These are phyloP conservation scores for Rhodotorula sp. DNA, from an alignment of 1,284 basidiomycete genomes.

Conservation along the genomic window DNA sequence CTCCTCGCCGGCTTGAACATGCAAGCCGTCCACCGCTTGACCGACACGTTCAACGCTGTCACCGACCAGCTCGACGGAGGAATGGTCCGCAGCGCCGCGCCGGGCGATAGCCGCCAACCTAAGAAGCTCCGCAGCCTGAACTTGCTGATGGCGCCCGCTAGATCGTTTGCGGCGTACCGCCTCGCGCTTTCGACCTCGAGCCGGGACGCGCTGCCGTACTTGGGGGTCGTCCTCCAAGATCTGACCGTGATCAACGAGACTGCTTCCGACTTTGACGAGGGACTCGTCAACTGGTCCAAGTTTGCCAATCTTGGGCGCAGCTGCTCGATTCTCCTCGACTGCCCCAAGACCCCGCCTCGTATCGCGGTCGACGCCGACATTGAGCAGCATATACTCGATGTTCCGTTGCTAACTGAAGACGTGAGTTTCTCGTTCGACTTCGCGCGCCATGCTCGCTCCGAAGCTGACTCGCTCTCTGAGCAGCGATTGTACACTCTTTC, in stretches of 20 bases:
- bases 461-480: not conserved
- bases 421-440: not conserved
- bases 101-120: constrained; percentile 27
- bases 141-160: constrained; percentile 43
- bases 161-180: constrained; percentile 46
- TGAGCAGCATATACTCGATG: constrained; percentile 30
- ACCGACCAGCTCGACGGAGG: constrained; percentile 37
- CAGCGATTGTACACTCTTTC: constrained; percentile 32
- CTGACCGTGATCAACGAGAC: constrained; percentile 45
- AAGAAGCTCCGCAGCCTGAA: constrained; percentile 45
- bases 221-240: constrained; percentile 48
- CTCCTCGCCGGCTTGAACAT: constrained; percentile 46
- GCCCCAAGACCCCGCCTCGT: constrained; percentile 36
- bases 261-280: constrained; percentile 45
- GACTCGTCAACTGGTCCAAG: constrained; percentile 47
- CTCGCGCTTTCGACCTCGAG: constrained; percentile 44
- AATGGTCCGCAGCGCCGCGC: not conserved
- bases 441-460: not conserved
- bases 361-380: constrained; percentile 36
- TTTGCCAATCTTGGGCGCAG: constrained; percentile 43
- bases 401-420: constrained; percentile 30
- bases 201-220: constrained; percentile 44
- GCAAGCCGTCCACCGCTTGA: constrained; percentile 45
- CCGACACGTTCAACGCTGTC: constrained; percentile 41
- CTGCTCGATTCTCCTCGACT: constrained; percentile 44